Evolutionary conservation across 176 grass and related monocot species (phyloP).

Genomic region (Lolium perenne): DNA sequence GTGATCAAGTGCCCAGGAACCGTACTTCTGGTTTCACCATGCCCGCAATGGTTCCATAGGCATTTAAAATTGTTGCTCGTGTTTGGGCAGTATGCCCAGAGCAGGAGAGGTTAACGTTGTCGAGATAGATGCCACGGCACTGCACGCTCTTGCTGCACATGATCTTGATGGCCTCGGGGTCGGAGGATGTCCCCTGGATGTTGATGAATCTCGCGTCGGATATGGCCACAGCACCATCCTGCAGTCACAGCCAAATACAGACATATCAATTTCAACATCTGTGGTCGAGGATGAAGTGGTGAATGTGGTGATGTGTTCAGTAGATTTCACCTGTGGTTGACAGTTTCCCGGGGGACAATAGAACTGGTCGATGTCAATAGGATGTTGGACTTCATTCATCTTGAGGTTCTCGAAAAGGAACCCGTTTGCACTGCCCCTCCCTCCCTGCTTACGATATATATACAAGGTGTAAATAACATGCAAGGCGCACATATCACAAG

Average conservation of each 20-base stretch:
- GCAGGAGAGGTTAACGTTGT: constrained; percentile 47
- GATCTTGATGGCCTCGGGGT: too few relatives aligned
- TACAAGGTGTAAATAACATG: not conserved
- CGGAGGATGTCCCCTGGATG: too few relatives aligned
- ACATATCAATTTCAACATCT: not conserved
- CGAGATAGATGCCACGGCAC: constrained; percentile 50
- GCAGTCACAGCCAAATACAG: constrained; percentile 23
- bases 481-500: too few relatives aligned
- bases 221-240: constrained; percentile 61
- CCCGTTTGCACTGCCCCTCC: constrained; percentile 47
- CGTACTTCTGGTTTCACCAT: constrained; percentile 40
- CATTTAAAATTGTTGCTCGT: constrained; percentile 41
- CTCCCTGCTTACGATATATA: constrained; percentile 49
- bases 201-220: not conserved
- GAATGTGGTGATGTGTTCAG: not conserved
- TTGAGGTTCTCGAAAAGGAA: constrained; percentile 56
- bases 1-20: not conserved
- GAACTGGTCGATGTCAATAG: constrained; percentile 71
- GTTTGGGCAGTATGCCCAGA: constrained; percentile 4
- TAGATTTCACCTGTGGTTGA: constrained; percentile 27
- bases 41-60: constrained; percentile 45
- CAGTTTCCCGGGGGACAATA: constrained; percentile 53
- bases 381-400: constrained; percentile 51
- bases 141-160: constrained; percentile 42
- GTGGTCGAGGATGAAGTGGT: not conserved